phyloP scores from a whole-genome alignment of 345 rosid species.

The Lepidium didymum region DNA sequence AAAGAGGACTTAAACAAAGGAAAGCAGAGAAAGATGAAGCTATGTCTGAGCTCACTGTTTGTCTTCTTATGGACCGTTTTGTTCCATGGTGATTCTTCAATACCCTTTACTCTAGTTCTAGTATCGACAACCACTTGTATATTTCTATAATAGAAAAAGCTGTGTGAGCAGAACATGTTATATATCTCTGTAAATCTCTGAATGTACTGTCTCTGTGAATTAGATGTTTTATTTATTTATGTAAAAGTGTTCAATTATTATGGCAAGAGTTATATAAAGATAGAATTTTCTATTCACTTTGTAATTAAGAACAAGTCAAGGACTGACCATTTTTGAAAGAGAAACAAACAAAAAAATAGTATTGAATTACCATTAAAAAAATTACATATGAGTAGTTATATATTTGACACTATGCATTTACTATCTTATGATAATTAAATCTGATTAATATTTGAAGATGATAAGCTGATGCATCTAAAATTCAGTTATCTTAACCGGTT shows the following conservation, averaged over 20 bases:
- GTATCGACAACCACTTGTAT: not conserved
- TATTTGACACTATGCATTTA: too few species aligned
- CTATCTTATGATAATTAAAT: too few species aligned
- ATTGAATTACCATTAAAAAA: too few species aligned
- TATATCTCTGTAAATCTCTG: not conserved
- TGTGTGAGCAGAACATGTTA: not conserved
- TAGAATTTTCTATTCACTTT: not conserved
- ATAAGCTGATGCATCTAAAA: too few species aligned
- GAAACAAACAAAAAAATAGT: not conserved
- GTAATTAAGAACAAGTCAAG: not conserved
- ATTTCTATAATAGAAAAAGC: not conserved
- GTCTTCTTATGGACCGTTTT: constrained; percentile 78
- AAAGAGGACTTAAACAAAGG: constrained; percentile 21
- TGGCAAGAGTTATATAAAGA: not conserved
- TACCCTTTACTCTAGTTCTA: not conserved
- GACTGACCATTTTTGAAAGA: not conserved
- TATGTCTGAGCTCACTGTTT: constrained; percentile 62
- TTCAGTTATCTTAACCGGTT: too few species aligned
- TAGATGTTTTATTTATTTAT: not conserved
- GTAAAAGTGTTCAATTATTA: not conserved
- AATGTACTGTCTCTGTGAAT: not conserved
- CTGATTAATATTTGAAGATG: too few species aligned
- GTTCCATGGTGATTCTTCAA: constrained; percentile 46
- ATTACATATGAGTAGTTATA: too few species aligned
- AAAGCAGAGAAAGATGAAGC: constrained; percentile 27